These are phyloP conservation scores for Curvularia spicifera DNA, from an alignment of 2,329 filamentous ascomycete genomes.

Conservation along the genomic window DNA sequence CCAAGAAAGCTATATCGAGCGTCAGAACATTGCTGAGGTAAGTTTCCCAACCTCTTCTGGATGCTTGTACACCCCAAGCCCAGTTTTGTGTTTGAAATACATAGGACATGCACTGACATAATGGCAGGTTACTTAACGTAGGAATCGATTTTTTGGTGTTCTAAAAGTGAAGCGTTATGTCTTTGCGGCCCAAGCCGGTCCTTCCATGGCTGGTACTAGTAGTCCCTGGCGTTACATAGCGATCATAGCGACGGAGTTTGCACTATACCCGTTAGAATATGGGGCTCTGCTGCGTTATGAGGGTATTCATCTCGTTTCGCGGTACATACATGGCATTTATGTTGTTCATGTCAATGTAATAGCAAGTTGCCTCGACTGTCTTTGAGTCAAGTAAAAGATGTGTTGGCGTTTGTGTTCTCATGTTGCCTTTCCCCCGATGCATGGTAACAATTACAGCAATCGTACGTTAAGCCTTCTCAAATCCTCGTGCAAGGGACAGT, in stretches of 20 bases:
- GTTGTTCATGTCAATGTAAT: neutral
- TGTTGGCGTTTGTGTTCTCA: neutral
- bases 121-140: neutral
- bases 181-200: neutral
- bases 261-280: neutral
- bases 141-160: neutral
- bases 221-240: constrained; percentile 4
- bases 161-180: neutral
- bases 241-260: constrained; percentile 11
- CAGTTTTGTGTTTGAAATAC: neutral
- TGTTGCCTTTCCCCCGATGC: neutral
- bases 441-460: neutral
- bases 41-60: constrained; percentile 1
- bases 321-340: neutral
- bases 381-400: neutral
- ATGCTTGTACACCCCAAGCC: neutral
- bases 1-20: constrained; percentile 87
- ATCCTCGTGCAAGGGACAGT: neutral
- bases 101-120: neutral
- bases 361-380: neutral
- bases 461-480: neutral
- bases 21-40: constrained; percentile 56
- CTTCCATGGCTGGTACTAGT: neutral
- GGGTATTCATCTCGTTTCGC: neutral
- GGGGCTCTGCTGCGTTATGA: neutral